Evolutionary conservation across 2,329 filamentous ascomycete species (phyloP), one percentile per base, ranked within the genome.

Genomic region (Blastomyces emzantsi): DNA sequence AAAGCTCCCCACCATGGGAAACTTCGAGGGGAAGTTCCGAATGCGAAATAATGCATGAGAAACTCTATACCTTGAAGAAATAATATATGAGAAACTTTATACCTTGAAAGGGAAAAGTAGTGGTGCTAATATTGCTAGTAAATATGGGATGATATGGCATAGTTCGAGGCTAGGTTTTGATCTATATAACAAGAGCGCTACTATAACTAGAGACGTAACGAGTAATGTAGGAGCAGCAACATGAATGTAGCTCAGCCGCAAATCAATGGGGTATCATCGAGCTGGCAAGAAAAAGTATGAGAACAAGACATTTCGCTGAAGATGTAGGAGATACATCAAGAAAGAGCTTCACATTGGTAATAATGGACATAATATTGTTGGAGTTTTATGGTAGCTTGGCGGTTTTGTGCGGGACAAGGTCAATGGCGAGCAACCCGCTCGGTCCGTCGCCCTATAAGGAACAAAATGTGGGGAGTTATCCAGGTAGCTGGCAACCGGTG

Each of bases 381-480:
- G 51, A 33, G 8, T 4, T 54, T 54, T 22, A 15, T 39, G 54
- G 54, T 22, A 39, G 33, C 19, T 57, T 41, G 33, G 54, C 33
- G n/a, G 54, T 57, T 13, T 15, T 59, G 41, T 49, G 41, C 11
- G 41, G 39, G 39, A 49, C 22, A 60, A 47, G 3, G 41, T n/a
- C 25, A 30, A 60, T 6, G 15, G 2, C 11, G 7, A 33, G n/a
- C 17, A 15, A 47, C 19, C 41, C 17, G 22, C 9, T 59, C 39
- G 56, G 56, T 45, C 30, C 39, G 33, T 13, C 56, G 39, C 56
- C 39, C n/a, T 59, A 45, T 41, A 59, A 45, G 56, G 56, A 47
- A 45, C 36, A 36, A 47, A 30, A 17, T 36, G 43, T 7, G 57
- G 41, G 41, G 57, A 59, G 30, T 49, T 33, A 49, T 33, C 22